These are phyloP conservation scores for Didymella exigua DNA, from an alignment of 2,329 filamentous ascomycete species.

Conservation along the genomic window DNA sequence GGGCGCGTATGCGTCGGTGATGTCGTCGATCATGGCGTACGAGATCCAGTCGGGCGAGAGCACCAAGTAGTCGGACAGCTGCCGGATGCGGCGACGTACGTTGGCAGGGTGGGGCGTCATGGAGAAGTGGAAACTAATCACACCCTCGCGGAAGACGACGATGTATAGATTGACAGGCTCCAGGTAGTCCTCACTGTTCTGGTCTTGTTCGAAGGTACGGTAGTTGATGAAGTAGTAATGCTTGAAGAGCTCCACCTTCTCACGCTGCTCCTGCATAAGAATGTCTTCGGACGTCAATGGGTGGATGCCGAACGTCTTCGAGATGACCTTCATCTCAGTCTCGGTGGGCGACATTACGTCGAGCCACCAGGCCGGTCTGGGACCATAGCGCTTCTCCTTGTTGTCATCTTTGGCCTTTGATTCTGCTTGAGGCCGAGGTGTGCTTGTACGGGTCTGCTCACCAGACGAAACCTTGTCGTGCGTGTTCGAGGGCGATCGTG, in stretches of 20 bases:
- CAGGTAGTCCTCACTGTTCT: slow-evolving; percentile 84
- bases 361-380: slow-evolving; percentile 94
- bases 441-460: slow-evolving; percentile 56
- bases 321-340: slow-evolving; percentile 90
- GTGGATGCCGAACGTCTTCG: slow-evolving; percentile 93
- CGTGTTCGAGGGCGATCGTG: slow-evolving; percentile 32
- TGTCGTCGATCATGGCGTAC: slow-evolving; percentile 97
- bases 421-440: slow-evolving; percentile 56
- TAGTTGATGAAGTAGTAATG: slow-evolving; percentile 99
- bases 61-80: slow-evolving; percentile 91
- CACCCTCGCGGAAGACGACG: slow-evolving; percentile 92
- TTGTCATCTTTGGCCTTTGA: slow-evolving; percentile 25
- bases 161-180: slow-evolving; percentile 98
- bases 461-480: slow-evolving; percentile 46
- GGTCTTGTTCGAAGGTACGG: slow-evolving; percentile 94
- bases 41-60: slow-evolving; percentile 97
- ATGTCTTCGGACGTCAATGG: slow-evolving; percentile 96
- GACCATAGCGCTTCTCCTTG: slow-evolving; percentile 60
- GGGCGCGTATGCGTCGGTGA: slow-evolving; percentile 93
- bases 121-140: slow-evolving; percentile 97
- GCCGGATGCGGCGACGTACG: slow-evolving; percentile 88
- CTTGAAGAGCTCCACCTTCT: slow-evolving; percentile 96
- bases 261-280: slow-evolving; percentile 93
- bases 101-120: slow-evolving; percentile 95
- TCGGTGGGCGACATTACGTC: slow-evolving; percentile 91